These are phyloP conservation scores for Lotus japonicus DNA, from an alignment of 306 rosid genomes.

Conservation along the genomic window DNA sequence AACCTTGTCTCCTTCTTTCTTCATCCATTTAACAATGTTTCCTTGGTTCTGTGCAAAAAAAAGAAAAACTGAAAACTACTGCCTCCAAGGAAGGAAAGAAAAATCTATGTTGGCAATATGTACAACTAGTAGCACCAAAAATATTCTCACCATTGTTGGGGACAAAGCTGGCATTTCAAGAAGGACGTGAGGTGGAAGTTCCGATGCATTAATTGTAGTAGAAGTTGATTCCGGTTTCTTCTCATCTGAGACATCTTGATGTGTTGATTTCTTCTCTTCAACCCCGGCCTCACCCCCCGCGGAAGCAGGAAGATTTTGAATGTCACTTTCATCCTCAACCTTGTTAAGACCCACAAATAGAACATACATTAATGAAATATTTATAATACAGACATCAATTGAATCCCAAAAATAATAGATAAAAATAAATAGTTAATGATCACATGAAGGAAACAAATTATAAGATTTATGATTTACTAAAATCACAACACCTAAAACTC, in stretches of 20 bases:
- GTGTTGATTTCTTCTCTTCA: slow-evolving; percentile 36
- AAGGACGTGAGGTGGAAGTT: slow-evolving; percentile 78
- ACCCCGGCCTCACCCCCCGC: slow-evolving; percentile 35
- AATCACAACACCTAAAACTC: background rate
- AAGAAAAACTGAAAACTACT: slow-evolving; percentile 12
- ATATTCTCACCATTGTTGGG: slow-evolving; percentile 81
- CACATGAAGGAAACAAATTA: background rate
- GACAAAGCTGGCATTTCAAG: slow-evolving; percentile 95
- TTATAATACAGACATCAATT: slow-evolving; percentile 4
- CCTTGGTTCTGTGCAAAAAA: slow-evolving; percentile 73
- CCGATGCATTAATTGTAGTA: slow-evolving; percentile 39
- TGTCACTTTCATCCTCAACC: slow-evolving; percentile 87
- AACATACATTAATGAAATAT: slow-evolving; percentile 26
- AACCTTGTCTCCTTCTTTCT: slow-evolving; percentile 98
- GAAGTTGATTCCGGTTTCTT: slow-evolving; percentile 48
- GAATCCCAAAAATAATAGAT: slow-evolving; percentile 4
- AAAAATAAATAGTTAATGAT: background rate
- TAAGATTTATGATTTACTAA: slow-evolving; percentile 16
- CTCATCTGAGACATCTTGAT: slow-evolving; percentile 37
- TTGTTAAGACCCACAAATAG: slow-evolving; percentile 40
- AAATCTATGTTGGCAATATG: background rate
- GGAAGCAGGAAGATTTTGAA: slow-evolving; percentile 65
- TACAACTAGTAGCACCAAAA: slow-evolving; percentile 4
- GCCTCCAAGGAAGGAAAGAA: slow-evolving; percentile 16
- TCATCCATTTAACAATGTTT: slow-evolving; percentile 77